Evolutionary conservation across 1,284 basidiomycete species (phyloP).

Genomic region (Ganoderma sp.): DNA sequence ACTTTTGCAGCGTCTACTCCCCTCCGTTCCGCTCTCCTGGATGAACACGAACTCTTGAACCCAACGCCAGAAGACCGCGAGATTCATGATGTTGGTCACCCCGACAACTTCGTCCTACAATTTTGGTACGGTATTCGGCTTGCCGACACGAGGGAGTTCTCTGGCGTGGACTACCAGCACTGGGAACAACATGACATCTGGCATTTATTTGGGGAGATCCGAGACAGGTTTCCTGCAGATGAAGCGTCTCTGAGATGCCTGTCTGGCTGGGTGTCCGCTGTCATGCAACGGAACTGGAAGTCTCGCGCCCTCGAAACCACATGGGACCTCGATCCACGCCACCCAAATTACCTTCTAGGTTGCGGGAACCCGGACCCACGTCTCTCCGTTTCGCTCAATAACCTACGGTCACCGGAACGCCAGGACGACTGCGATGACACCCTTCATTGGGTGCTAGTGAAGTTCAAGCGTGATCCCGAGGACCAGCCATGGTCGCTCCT

Average conservation of each 20-base stretch:
- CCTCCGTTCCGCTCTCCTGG: no score
- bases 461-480: neutral
- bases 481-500: neutral
- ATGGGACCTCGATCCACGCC: neutral
- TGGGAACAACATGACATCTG: neutral
- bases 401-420: neutral
- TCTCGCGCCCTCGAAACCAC: neutral
- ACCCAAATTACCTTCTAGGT: neutral
- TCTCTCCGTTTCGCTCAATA: neutral
- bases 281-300: neutral
- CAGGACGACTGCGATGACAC: neutral
- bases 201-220: no score
- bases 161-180: neutral
- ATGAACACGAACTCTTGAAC: neutral
- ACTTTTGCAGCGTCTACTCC: neutral
- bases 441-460: neutral
- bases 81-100: neutral
- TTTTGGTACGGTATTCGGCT: neutral
- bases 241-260: neutral
- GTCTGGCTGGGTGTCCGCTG: neutral
- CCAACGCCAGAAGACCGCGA: neutral
- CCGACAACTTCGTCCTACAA: neutral
- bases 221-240: neutral
- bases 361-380: no score
- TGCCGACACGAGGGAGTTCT: neutral